phyloP scores from a whole-genome alignment of 2,329 filamentous ascomycete species.

The Plenodomus lindquistii region DNA sequence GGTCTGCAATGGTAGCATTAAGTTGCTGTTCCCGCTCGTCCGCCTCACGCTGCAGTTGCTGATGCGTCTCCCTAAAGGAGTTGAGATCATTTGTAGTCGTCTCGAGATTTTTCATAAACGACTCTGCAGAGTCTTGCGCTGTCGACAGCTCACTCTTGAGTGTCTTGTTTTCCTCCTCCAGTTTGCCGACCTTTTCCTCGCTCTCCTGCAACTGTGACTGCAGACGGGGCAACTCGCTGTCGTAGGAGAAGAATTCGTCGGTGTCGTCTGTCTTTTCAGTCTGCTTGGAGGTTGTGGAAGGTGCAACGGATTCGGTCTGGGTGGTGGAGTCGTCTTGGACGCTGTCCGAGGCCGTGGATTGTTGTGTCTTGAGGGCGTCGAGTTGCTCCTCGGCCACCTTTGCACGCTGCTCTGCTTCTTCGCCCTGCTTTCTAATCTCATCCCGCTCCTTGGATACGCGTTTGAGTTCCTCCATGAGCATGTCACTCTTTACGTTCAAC shows the following conservation, averaged over 20 bases:
- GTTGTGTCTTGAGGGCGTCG: slow-evolving; percentile 53
- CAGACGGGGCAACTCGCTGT: slow-evolving; percentile 82
- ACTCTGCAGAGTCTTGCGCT: slow-evolving; percentile 66
- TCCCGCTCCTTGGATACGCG: slow-evolving; percentile 82
- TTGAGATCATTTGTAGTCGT: slow-evolving; percentile 67
- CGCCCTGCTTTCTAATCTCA: slow-evolving; percentile 73
- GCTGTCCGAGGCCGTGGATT: slow-evolving; percentile 14
- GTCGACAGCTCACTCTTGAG: slow-evolving; percentile 72
- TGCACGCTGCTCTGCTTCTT: slow-evolving; percentile 68
- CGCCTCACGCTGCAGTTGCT: slow-evolving; percentile 44
- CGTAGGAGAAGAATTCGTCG: slow-evolving; percentile 90
- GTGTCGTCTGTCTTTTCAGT: slow-evolving; percentile 42
- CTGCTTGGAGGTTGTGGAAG: slow-evolving; percentile 31
- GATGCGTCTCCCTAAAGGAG: slow-evolving; percentile 56
- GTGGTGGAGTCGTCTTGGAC: slow-evolving; percentile 33
- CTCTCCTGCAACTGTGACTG: slow-evolving; percentile 74
- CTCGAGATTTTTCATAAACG: slow-evolving; percentile 63
- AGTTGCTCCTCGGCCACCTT: slow-evolving; percentile 68
- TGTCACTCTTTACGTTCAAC: slow-evolving; percentile 80
- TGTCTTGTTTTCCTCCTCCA: slow-evolving; percentile 69
- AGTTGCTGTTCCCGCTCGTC: slow-evolving; percentile 36
- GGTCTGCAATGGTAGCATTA: slow-evolving; percentile 28
- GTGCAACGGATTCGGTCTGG: slow-evolving; percentile 28
- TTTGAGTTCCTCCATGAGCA: slow-evolving; percentile 93
- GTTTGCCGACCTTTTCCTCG: slow-evolving; percentile 68